Evolutionary conservation across 148 eudicot genomes (phyloP).

Genomic region (Chenopodium album): DNA sequence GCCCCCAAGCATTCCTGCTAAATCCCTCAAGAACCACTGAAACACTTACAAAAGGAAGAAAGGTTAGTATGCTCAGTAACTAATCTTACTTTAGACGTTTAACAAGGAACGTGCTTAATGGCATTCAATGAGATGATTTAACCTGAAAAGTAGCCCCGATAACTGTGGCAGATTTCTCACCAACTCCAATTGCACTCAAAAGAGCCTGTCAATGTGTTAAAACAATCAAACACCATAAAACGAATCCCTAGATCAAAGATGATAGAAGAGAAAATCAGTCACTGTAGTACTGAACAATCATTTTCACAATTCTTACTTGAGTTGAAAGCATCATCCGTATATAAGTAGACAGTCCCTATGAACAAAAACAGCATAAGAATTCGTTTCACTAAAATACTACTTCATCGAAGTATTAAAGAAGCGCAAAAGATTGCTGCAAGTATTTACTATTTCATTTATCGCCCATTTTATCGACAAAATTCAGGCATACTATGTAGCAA

Average conservation of each 20-base stretch:
- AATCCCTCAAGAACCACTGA: constrained; percentile 99
- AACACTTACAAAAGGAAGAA: background rate
- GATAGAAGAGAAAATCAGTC: background rate
- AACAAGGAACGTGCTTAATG: constrained; percentile 3
- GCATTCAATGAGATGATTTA: background rate
- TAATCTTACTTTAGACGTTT: background rate
- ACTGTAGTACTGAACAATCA: background rate
- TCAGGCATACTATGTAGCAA: background rate
- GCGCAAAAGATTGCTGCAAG: background rate
- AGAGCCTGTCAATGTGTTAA: constrained; percentile 58
- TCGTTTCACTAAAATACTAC: background rate
- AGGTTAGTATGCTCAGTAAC: background rate
- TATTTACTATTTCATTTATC: background rate
- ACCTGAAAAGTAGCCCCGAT: constrained; percentile 99
- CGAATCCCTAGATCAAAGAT: background rate
- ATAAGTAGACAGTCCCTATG: constrained; percentile 93
- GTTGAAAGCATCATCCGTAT: constrained; percentile 93
- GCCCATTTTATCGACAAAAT: background rate
- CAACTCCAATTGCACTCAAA: constrained; percentile 97
- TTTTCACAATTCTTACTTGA: constrained; percentile 52
- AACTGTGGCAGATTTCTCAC: constrained; percentile 92
- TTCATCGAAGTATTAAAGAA: background rate
- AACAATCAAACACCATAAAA: constrained; percentile 5
- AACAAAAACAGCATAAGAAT: constrained; percentile 20
- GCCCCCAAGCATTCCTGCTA: constrained; percentile 99